Conservation (phyloP, 306 rosid genomes). For the Macrotyloma uniflorum region DNA sequence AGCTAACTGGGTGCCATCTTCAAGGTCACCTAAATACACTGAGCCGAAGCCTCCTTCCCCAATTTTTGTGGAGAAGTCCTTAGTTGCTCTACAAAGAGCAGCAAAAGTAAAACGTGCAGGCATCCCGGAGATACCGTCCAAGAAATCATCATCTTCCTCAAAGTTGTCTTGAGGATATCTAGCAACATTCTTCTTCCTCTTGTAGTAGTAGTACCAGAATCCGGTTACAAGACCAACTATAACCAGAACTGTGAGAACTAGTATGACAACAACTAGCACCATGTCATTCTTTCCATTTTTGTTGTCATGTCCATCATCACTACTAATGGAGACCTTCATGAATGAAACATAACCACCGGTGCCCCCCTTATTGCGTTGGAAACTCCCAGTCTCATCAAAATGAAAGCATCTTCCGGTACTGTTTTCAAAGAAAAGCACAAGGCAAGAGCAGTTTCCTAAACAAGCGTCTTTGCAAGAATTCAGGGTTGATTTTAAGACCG, state of each 20-base stretch:
- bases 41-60: slow-evolving; percentile 97
- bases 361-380: slow-evolving; percentile 52
- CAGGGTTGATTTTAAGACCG: slow-evolving; percentile 61
- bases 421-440: slow-evolving; percentile 77
- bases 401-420: slow-evolving; percentile 70
- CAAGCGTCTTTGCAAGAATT: slow-evolving; percentile 67
- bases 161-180: slow-evolving; percentile 46
- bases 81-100: slow-evolving; percentile 72
- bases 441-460: slow-evolving; percentile 74
- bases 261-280: slow-evolving; percentile 46
- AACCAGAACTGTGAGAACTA: slow-evolving; percentile 44
- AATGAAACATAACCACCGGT: slow-evolving; percentile 60
- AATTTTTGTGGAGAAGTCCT: slow-evolving; percentile 71
- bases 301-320: slow-evolving; percentile 38
- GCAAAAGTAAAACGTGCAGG: slow-evolving; percentile 70
- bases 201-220: slow-evolving; percentile 46
- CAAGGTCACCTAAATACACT: slow-evolving; percentile 77
- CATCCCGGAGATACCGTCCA: slow-evolving; percentile 65
- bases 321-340: slow-evolving; percentile 54
- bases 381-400: slow-evolving; percentile 72
- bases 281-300: slow-evolving; percentile 40
- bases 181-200: slow-evolving; percentile 34
- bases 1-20: slow-evolving; percentile 77
- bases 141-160: slow-evolving; percentile 84
- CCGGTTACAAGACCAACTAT: slow-evolving; percentile 51